Evolutionary conservation across 768 basidiomycete species (phyloP).

Genomic region (Hortiboletus campestris): DNA sequence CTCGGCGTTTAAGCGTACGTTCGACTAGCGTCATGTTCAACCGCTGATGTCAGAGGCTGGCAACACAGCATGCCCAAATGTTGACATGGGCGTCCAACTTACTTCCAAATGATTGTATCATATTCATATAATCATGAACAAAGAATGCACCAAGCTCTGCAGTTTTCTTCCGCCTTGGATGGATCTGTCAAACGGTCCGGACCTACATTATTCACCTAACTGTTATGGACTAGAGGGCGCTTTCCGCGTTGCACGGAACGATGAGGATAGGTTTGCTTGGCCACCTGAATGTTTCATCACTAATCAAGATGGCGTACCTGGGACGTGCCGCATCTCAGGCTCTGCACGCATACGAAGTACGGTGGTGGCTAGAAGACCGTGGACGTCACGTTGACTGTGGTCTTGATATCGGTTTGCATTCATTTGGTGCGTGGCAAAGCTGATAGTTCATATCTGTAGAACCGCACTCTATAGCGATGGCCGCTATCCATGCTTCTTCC

Average conservation of each 20-base stretch:
- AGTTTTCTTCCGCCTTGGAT: background rate
- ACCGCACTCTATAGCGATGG: background rate
- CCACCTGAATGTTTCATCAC: background rate
- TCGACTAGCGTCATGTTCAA: background rate
- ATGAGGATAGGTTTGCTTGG: background rate
- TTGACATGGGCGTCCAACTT: background rate
- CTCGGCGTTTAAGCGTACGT: background rate
- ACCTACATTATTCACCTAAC: background rate
- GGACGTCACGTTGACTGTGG: background rate
- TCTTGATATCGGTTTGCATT: background rate
- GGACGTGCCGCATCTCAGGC: background rate
- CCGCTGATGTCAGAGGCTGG: background rate
- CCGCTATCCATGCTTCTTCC: background rate
- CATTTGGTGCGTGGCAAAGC: background rate
- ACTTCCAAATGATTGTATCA: conserved; percentile 6
- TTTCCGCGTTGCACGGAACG: conserved; percentile 6
- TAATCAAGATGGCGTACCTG: conserved; percentile 1
- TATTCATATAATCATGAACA: background rate
- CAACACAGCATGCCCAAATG: conserved; percentile 15
- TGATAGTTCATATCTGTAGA: background rate
- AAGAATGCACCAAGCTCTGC: conserved; percentile 1
- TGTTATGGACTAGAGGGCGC: background rate
- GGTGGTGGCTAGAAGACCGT: conserved; percentile 3
- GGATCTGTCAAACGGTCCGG: conserved; percentile 1
- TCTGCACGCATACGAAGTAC: background rate